Conservation (phyloP, 2,329 filamentous ascomycete genomes). For the Penicillium sumatraense region DNA sequence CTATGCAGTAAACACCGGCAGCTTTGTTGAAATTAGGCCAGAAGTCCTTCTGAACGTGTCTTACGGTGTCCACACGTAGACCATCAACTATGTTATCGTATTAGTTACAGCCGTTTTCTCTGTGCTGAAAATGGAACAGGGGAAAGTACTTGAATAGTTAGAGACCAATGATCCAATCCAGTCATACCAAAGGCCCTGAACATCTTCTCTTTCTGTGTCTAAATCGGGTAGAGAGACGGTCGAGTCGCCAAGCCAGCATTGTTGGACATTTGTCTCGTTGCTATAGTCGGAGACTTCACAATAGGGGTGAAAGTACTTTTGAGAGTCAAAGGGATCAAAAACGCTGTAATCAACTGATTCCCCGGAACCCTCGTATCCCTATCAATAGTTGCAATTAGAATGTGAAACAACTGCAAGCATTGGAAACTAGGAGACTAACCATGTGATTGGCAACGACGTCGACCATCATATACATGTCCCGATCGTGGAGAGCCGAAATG, state of each 20-base stretch:
- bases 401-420: not conserved
- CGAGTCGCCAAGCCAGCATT: conserved; percentile 60
- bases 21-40: conserved; percentile 43
- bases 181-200: conserved; percentile 45
- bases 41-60: conserved; percentile 51
- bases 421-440: conserved; percentile 4
- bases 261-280: conserved; percentile 49
- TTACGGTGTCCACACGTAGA: conserved; percentile 56
- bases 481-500: conserved; percentile 58
- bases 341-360: conserved; percentile 28
- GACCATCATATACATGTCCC: conserved; percentile 65
- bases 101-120: not conserved
- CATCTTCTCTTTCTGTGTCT: conserved; percentile 48
- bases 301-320: conserved; percentile 33
- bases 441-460: conserved; percentile 53
- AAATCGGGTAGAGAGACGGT: conserved; percentile 53
- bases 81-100: conserved; percentile 45
- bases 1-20: conserved; percentile 50
- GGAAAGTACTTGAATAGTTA: conserved; percentile 43
- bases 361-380: conserved; percentile 20
- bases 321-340: conserved; percentile 32
- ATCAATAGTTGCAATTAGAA: not conserved
- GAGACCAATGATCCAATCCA: conserved; percentile 48
- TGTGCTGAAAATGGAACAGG: not conserved
- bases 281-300: conserved; percentile 56